Conservation (phyloP, 495 filamentous ascomycete genomes). For the Aspergillus hancockii region DNA sequence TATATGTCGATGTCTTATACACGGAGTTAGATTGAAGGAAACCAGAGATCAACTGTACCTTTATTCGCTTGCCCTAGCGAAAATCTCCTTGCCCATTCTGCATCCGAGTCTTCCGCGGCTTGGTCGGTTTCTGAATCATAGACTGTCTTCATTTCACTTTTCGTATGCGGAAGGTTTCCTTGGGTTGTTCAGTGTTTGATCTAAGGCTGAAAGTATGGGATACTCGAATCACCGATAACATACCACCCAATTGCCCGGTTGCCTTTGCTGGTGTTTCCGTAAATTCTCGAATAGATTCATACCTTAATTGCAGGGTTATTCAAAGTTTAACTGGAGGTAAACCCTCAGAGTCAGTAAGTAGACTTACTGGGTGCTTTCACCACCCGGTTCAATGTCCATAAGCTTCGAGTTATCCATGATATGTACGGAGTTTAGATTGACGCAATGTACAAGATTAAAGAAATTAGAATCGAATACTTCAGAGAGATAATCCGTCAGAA, state of each 20-base stretch:
- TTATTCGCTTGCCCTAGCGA: conserved; percentile 32
- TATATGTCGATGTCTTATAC: conserved; percentile 25
- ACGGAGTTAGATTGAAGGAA: conserved; percentile 38
- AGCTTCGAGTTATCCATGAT: conserved; percentile 44
- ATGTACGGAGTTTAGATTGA: background rate
- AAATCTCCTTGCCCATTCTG: conserved; percentile 31
- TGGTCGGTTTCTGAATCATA: conserved; percentile 10
- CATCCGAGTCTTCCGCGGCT: conserved; percentile 23
- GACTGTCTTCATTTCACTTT: conserved; percentile 27
- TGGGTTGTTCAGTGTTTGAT: background rate
- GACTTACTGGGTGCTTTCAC: conserved; percentile 61
- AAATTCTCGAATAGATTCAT: conserved; percentile 57
- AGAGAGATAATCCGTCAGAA: no score
- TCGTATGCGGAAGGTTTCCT: conserved; percentile 33
- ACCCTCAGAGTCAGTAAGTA: background rate
- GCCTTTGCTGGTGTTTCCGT: conserved; percentile 52
- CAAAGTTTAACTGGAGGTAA: no score
- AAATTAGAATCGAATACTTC: no score
- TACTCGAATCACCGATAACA: background rate
- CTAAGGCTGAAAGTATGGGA: conserved; percentile 8
- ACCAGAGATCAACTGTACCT: conserved; percentile 33
- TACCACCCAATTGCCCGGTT: conserved; percentile 62
- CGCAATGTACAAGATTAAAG: no score
- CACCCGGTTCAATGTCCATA: conserved; percentile 63
- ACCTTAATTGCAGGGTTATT: conserved; percentile 38